phyloP scores from a whole-genome alignment of 108 stramenopile genomes.

The Stephanodiscus minutulus region DNA sequence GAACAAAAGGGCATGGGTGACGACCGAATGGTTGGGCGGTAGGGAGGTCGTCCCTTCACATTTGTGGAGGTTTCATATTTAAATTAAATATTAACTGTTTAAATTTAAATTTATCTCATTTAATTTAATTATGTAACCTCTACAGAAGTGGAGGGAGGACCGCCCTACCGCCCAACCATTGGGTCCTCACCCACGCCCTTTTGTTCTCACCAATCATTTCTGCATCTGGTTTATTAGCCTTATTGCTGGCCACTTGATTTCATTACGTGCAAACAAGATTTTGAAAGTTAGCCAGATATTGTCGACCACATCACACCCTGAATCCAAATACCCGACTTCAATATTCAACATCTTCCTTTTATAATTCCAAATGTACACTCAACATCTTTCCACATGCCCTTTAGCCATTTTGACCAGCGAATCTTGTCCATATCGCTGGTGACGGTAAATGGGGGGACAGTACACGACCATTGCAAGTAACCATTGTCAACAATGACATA shows the following conservation, averaged over 20 bases:
- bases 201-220: neutral
- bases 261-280: too few species aligned
- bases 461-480: slow-evolving; percentile 29
- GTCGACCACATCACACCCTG: slow-evolving; percentile 18
- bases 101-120: neutral
- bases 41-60: neutral
- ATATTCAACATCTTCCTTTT: too few species aligned
- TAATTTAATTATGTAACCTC: neutral
- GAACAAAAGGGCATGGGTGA: neutral
- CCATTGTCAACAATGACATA: slow-evolving; percentile 44
- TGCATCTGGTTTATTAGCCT: too few species aligned
- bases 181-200: too few species aligned
- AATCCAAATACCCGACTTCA: slow-evolving; percentile 26
- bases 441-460: slow-evolving; percentile 19
- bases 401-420: slow-evolving; percentile 24
- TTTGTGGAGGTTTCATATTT: neutral
- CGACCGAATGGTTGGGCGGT: neutral
- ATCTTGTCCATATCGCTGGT: too few species aligned
- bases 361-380: too few species aligned
- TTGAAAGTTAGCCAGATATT: slow-evolving; percentile 25
- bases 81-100: neutral
- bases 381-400: slow-evolving; percentile 51
- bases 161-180: too few species aligned
- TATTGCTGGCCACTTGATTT: neutral
- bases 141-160: too few species aligned